Evolutionary conservation across 192 early-diverging fungal genomes (phyloP).

Genomic region (Backusella circina): DNA sequence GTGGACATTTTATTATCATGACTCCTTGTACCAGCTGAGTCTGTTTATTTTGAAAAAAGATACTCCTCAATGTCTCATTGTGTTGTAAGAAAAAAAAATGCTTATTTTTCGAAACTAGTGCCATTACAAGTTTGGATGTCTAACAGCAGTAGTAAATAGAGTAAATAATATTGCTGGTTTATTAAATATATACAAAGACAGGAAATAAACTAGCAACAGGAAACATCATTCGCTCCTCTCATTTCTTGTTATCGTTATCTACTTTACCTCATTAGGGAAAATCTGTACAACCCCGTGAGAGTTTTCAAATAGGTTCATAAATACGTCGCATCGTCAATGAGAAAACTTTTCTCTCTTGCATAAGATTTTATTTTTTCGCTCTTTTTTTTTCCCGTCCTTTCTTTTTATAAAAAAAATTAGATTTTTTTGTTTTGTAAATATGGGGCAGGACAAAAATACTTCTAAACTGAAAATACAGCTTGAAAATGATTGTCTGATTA

Average conservation of each 20-base stretch:
- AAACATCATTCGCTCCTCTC: background rate
- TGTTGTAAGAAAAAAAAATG: background rate
- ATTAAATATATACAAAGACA: background rate
- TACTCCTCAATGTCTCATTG: background rate
- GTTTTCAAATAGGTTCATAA: background rate
- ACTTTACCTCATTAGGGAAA: background rate
- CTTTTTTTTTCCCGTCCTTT: background rate
- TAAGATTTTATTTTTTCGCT: background rate
- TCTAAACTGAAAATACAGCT: constrained; percentile 31
- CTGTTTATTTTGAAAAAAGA: background rate
- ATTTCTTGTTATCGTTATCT: constrained; percentile 6
- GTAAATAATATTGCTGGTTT: background rate
- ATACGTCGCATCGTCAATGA: background rate
- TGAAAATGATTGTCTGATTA: constrained; percentile 33
- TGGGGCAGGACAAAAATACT: background rate
- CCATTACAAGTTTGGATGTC: background rate
- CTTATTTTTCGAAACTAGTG: background rate
- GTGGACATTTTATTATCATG: background rate
- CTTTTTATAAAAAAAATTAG: background rate
- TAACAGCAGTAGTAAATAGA: background rate
- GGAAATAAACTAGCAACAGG: background rate
- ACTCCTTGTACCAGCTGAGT: background rate
- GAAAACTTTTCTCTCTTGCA: constrained; percentile 2
- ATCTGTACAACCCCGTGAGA: constrained; percentile 1
- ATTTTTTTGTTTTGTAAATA: background rate